These are phyloP conservation scores for Clavispora santaluciae DNA, from an alignment of 805 yeast species.

Conservation along the genomic window DNA sequence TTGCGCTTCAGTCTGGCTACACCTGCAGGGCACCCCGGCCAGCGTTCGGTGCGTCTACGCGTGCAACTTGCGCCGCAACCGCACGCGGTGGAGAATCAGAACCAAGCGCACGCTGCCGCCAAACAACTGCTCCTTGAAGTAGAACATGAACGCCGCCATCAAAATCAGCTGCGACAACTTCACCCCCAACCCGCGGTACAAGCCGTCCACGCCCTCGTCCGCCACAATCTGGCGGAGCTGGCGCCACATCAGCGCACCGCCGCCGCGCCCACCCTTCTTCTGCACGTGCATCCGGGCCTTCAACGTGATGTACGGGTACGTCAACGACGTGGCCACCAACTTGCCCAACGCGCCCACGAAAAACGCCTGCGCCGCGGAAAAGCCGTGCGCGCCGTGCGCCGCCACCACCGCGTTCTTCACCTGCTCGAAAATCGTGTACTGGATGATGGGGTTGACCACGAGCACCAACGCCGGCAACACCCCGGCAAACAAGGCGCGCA, in stretches of 20 bases:
- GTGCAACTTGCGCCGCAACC: constrained; percentile 3
- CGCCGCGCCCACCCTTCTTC: constrained; percentile 28
- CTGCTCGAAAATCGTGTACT: constrained; percentile 89
- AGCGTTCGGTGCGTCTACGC: background rate
- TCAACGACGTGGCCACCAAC: constrained; percentile 78
- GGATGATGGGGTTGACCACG: constrained; percentile 85
- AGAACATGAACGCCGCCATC: constrained; percentile 86
- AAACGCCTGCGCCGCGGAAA: constrained; percentile 74
- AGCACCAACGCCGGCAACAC: constrained; percentile 81
- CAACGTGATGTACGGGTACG: constrained; percentile 89
- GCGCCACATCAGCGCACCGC: constrained; percentile 33
- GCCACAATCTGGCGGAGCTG: constrained; percentile 55
- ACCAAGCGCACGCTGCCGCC: constrained; percentile 52
- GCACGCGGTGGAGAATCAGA: constrained; percentile 24
- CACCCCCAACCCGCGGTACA: constrained; percentile 76
- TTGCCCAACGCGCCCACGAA: constrained; percentile 87
- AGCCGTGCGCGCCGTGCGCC: constrained; percentile 42
- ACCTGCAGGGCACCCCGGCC: background rate
- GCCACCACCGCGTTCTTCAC: constrained; percentile 61
- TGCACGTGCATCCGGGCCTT: constrained; percentile 81
- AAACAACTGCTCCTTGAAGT: constrained; percentile 83
- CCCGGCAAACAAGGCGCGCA: constrained; percentile 72
- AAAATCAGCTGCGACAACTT: constrained; percentile 79
- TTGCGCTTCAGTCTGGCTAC: too few relatives aligned
- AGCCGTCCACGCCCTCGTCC: constrained; percentile 70